Base-by-base conservation (phyloP, 2,329 filamentous ascomycete genomes). In the Xylaria sp. region DNA sequence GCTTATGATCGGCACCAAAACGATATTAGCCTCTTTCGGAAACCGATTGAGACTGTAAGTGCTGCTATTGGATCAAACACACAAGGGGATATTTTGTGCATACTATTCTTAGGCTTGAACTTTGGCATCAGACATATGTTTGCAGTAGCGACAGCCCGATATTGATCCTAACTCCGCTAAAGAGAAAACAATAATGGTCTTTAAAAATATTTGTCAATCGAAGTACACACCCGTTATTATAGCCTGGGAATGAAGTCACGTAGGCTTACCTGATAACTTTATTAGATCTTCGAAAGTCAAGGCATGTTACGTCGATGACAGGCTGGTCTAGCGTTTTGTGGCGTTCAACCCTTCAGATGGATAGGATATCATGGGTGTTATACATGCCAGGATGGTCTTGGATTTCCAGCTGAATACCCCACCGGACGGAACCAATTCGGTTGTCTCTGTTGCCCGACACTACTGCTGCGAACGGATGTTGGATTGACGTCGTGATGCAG, bases 1-100 rank as follows among this genome's bases (percentile, higher is more conserved):
- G 65, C 60, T 56, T 48, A 39, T 41, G 65, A 57, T 53, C 61
- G 64, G 61, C 57, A 65, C 23, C 13, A 53, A 23, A 39, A 50
- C 52, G 50, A 59, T 60, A 59, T 68, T 68, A 68, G 62, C 66
- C 66, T 43, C 39, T 68, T 68, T 68, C 63, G 66, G 66, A 65
- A 61, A 66, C 34, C 57, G 58, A 46, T 39, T 50, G 55, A 41
- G 56, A 32, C 53, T 63, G 52, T 6, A 9, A 8, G 60, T 23
- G 52, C 18, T 63, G 39, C 32, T 30, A 69, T 69, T 69, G 67
- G 67, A 36, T 25, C 25, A 36, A 61, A 25, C 28, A 34, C 15
- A 12, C 10, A 30, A 41, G 43, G 23, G 36, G n/a, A n/a, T n/a
- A n/a, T n/a, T n/a, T n/a, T n/a, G n/a, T n/a, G n/a, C n/a, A n/a